A percentile compares a stretch with the other conserved stretches of the same genome.
These are phyloP conservation scores for Peronospora farinosa DNA, from an alignment of 352 stramenopile genomes.

Conservation along the genomic window DNA sequence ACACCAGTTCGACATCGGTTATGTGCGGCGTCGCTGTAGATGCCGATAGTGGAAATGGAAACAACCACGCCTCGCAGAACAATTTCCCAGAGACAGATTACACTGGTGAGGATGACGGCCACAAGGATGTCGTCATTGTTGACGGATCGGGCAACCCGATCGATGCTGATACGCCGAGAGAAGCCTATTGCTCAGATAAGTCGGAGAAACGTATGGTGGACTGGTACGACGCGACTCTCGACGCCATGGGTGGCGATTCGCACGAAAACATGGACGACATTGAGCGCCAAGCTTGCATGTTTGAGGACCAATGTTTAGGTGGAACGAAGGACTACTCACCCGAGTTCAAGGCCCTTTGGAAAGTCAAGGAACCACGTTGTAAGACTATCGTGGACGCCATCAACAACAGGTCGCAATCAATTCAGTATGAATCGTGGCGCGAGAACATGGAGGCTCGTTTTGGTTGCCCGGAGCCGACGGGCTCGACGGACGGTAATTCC, in stretches of 20 bases:
- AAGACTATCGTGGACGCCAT: constrained; percentile 47
- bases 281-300: constrained; percentile 52
- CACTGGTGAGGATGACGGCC: constrained; percentile 18
- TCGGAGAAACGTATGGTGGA: constrained; percentile 31
- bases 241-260: constrained; percentile 28
- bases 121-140: constrained; percentile 17
- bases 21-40: constrained; percentile 16
- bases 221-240: constrained; percentile 43
- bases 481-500: constrained; percentile 9
- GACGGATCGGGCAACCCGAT: constrained; percentile 12
- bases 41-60: constrained; percentile 3
- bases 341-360: constrained; percentile 46
- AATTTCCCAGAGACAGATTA: constrained; percentile 22
- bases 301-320: constrained; percentile 47
- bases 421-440: constrained; percentile 33
- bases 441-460: constrained; percentile 34
- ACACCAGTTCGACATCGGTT: constrained; percentile 4
- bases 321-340: constrained; percentile 38
- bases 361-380: constrained; percentile 33
- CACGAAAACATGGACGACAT: constrained; percentile 41
- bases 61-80: constrained; percentile 21
- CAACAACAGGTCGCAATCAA: constrained; percentile 24
- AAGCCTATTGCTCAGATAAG: constrained; percentile 25
- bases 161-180: constrained; percentile 5
- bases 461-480: constrained; percentile 31